These are phyloP conservation scores for Dactylorhiza incarnata DNA, from an alignment of 106 monocot species.

Conservation along the genomic window DNA sequence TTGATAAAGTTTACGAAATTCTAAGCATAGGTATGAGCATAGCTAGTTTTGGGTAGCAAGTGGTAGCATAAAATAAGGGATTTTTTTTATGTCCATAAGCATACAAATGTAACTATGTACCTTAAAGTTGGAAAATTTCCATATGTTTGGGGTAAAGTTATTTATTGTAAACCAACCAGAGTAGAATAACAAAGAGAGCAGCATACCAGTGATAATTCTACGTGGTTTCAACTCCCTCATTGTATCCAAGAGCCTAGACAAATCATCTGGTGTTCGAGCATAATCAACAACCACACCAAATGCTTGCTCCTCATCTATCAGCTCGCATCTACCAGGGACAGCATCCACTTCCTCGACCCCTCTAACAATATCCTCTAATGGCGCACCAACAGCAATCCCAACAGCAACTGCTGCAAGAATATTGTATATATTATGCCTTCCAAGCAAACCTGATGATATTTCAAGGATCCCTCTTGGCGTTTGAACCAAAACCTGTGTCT, in stretches of 20 bases:
- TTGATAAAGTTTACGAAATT: no score
- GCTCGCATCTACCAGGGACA: constrained; percentile 84
- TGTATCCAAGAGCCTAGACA: constrained; percentile 69
- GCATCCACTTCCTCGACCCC: constrained; percentile 93
- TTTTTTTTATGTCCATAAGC: background rate
- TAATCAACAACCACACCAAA: constrained; percentile 86
- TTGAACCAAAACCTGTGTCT: constrained; percentile 80
- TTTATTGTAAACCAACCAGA: background rate
- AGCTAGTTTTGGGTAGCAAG: background rate
- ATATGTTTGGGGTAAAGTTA: background rate
- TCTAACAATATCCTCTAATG: constrained; percentile 82
- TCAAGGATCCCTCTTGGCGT: constrained; percentile 86
- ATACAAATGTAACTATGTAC: background rate
- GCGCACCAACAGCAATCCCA: constrained; percentile 81
- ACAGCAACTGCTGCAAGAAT: constrained; percentile 90
- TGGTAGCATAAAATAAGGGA: background rate
- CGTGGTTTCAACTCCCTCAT: constrained; percentile 58
- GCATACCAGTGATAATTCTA: constrained; percentile 80
- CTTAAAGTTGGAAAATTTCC: background rate
- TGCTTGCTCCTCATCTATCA: constrained; percentile 89
- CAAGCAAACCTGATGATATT: constrained; percentile 88
- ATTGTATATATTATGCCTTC: constrained; percentile 72
- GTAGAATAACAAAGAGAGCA: background rate
- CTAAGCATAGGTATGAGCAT: background rate
- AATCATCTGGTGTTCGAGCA: constrained; percentile 61